Percentiles rank a stretch among this genome's conserved stretches.
Conservation (phyloP, 352 stramenopile species). For the Phytophthora aleatoria region DNA sequence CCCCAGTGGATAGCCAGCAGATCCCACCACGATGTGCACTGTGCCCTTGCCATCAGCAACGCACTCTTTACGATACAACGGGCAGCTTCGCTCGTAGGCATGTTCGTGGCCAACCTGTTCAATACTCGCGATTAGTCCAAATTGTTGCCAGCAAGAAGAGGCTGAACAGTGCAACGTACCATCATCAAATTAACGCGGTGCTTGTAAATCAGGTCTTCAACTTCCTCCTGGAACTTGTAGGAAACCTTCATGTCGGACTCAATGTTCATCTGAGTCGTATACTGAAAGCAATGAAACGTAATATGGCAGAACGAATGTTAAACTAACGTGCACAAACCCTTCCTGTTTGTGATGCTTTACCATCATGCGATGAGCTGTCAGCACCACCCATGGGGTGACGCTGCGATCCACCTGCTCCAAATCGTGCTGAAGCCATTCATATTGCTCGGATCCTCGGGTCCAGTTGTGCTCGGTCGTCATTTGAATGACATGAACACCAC, state of each 20-base stretch:
- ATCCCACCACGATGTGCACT: constrained; percentile 80
- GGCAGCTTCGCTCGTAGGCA: constrained; percentile 88
- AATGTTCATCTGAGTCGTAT: constrained; percentile 58
- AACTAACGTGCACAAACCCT: constrained; percentile 1
- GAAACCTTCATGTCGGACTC: constrained; percentile 69
- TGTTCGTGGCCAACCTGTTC: constrained; percentile 89
- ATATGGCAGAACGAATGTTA: background rate
- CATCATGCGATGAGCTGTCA: constrained; percentile 92
- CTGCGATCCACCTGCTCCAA: constrained; percentile 79
- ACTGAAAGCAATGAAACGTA: constrained; percentile 30
- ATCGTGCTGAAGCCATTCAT: constrained; percentile 85
- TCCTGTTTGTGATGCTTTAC: constrained; percentile 25
- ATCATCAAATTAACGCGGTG: constrained; percentile 91
- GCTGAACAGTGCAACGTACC: constrained; percentile 28
- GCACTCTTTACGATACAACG: constrained; percentile 71
- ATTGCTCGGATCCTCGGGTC: constrained; percentile 83
- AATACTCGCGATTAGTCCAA: constrained; percentile 8
- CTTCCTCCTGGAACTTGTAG: constrained; percentile 79
- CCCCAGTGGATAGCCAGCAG: constrained; percentile 69
- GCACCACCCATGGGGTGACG: constrained; percentile 90
- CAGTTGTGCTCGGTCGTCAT: constrained; percentile 92
- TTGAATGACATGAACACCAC: constrained; percentile 88
- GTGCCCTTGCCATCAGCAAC: constrained; percentile 53
- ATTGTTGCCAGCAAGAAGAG: background rate
- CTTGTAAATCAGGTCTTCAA: constrained; percentile 88